Evolutionary conservation across 768 basidiomycete species (phyloP), one percentile per base, ranked within the genome.

Genomic region (Thelephora ganbajun): DNA sequence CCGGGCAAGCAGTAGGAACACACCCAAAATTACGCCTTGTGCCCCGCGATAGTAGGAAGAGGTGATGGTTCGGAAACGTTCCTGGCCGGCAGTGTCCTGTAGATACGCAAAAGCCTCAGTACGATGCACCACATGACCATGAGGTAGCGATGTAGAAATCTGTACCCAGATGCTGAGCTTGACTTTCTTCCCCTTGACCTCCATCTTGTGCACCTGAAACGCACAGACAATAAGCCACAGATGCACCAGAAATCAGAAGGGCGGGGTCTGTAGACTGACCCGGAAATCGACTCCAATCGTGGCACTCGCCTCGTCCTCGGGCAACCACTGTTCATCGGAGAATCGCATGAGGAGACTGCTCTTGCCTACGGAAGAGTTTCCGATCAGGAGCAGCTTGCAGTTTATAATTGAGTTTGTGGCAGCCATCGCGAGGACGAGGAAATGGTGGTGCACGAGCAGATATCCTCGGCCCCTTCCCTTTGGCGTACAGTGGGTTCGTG

Each of bases 81-180:
- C 96, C 63, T 98, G 94, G 0, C 96, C 94, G 44, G 92, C 90
- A 0, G 91, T 94, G 56, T 96, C 90, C 90, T 92, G 55, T n/a
- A 12, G 20, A 50, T 49, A 23, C 46, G 48, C 45, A 49, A 19
- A 18, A 16, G 36, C 45, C 30, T 33, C 43, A 13, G 19, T 30
- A 14, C 22, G 34, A n/a, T 23, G 16, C 12, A 35, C 39, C 16
- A 37, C 36, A 18, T 6, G 14, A 41, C 33, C 46, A 46, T 19
- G 16, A 45, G 14, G 35, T 36, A 36, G 44, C 18, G 30, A 13
- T 1, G 19, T 12, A 14, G 41, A 3, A 23, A 20, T n/a, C 64
- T 82, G 51, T 56, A 94, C 93, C 96, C 96, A 99, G 63, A 98
- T 94, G 48, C 86, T 91, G 14, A 99, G 69, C 66, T 97, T 98